Conservation (phyloP, 352 stramenopile genomes). For the Pythium brachiatum region DNA sequence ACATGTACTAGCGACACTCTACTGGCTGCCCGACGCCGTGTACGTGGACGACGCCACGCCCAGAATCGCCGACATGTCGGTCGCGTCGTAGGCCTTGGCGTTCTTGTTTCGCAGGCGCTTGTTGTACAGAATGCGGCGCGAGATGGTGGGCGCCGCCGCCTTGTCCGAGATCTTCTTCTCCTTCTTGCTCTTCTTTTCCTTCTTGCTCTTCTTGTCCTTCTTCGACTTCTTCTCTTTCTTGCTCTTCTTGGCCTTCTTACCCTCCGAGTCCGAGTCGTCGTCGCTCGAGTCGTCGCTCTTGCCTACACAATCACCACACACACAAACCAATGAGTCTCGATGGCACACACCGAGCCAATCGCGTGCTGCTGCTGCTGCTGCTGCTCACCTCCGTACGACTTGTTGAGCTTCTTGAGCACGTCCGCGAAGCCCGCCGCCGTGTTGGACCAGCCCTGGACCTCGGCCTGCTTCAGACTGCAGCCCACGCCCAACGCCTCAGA, state of each 20-base stretch:
- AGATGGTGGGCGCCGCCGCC: conserved; percentile 35
- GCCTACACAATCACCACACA: conserved; percentile 11
- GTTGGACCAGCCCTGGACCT: conserved; percentile 86
- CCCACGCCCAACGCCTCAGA: conserved; percentile 90
- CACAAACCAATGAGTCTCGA: background rate
- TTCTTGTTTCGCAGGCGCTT: conserved; percentile 88
- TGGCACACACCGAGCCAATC: background rate
- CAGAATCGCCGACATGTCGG: conserved; percentile 85
- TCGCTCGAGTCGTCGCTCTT: conserved; percentile 36
- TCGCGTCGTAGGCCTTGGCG: conserved; percentile 75
- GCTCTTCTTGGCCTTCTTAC: conserved; percentile 47
- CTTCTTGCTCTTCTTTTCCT: conserved; percentile 44
- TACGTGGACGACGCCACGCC: conserved; percentile 56
- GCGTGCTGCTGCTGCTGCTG: too few species aligned
- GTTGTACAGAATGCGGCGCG: conserved; percentile 71
- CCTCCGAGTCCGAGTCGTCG: conserved; percentile 37
- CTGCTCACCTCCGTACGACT: conserved; percentile 53
- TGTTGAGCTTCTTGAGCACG: conserved; percentile 84
- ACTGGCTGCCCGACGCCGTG: conserved; percentile 7
- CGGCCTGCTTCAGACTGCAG: conserved; percentile 84
- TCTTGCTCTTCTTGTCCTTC: conserved; percentile 69
- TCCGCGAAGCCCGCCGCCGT: conserved; percentile 78
- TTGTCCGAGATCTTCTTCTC: conserved; percentile 45
- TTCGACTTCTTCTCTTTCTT: conserved; percentile 55
- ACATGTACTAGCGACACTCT: background rate